Base-by-base conservation (phyloP, 2,329 filamentous ascomycete genomes). In the Hypoxylon sp. region DNA sequence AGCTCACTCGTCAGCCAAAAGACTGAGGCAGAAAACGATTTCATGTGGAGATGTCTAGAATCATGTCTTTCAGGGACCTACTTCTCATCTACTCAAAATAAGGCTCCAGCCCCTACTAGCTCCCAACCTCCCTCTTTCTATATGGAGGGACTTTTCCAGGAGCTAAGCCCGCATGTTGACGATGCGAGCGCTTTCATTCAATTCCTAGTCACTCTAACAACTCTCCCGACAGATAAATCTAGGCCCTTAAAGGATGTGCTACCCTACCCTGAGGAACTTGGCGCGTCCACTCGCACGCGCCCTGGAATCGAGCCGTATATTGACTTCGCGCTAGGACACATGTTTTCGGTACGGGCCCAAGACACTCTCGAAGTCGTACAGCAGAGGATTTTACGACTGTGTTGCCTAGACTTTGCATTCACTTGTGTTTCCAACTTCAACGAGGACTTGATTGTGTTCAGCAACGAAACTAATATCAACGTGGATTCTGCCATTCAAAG, bases 231-330 rank as follows among this genome's bases (percentile, higher is more conserved):
- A 4, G 80, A 83, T 0, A 87, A 87, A 45, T 85, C 88, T 51
- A 84, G 83, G 41, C 85, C 86, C 0, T 82, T 94, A 7, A 90
- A 91, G 69, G 92, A 98, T 76, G 85, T 84, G 1, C 82, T 99
- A 2, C 91, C 95, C 0, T 99, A 98, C 75, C 93, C 95, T 0
- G 94, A 98, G 78, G 90, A 87, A 43, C 84, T 99, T 7, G 94
- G 95, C 3, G 89, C 90, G 14, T 86, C 89, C 10, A 92, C 91
- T 73, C 90, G 96, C 58, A 83, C 83, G 73, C 90, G 90, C 80
- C 89, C 94, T 13, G 96, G 97, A 1, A 93, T 99, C 67, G 94
- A 97, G 66, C 89, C 92, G 1, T 99, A 98, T 74, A 86, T 98
- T 62, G 97, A 99, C 79, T 98, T 96, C 77, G 90, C 94, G 19